Evolutionary conservation across 176 grass and related monocot genomes (phyloP).

Genomic region (Cenchrus purpureus): DNA sequence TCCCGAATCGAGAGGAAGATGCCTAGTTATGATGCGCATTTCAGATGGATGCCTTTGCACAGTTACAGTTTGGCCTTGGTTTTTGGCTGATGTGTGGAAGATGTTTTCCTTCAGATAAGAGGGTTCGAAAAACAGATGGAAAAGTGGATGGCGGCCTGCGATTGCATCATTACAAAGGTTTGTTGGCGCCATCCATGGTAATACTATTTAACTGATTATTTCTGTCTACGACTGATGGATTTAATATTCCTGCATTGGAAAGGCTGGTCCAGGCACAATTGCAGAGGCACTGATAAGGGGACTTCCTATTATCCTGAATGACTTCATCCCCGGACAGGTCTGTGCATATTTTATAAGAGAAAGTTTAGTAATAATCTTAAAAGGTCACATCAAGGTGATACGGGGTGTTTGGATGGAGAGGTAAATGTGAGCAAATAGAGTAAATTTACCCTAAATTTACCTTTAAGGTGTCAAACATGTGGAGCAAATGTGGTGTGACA

Average conservation of each 20-base stretch:
- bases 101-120: slow-evolving; percentile 55
- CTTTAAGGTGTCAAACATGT: no score
- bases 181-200: background rate
- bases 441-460: no score
- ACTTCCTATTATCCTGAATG: slow-evolving; percentile 84
- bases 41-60: background rate
- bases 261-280: slow-evolving; percentile 96
- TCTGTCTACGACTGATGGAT: slow-evolving; percentile 14
- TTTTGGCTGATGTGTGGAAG: background rate
- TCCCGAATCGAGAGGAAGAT: slow-evolving; percentile 14
- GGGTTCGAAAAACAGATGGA: slow-evolving; percentile 89
- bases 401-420: no score
- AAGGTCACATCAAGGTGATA: no score
- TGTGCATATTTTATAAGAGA: background rate
- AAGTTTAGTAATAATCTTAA: background rate
- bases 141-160: slow-evolving; percentile 89
- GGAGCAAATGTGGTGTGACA: no score
- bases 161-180: slow-evolving; percentile 91
- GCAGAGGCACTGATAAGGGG: slow-evolving; percentile 83
- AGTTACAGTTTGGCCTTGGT: background rate
- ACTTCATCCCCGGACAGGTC: slow-evolving; percentile 90
- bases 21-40: slow-evolving; percentile 39
- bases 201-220: background rate
- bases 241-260: background rate
- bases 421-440: no score